A percentile compares a stretch with the other conserved stretches of the same genome.
Evolutionary conservation across 805 yeast species (phyloP).

Genomic region (Ogataea paraovalis): DNA sequence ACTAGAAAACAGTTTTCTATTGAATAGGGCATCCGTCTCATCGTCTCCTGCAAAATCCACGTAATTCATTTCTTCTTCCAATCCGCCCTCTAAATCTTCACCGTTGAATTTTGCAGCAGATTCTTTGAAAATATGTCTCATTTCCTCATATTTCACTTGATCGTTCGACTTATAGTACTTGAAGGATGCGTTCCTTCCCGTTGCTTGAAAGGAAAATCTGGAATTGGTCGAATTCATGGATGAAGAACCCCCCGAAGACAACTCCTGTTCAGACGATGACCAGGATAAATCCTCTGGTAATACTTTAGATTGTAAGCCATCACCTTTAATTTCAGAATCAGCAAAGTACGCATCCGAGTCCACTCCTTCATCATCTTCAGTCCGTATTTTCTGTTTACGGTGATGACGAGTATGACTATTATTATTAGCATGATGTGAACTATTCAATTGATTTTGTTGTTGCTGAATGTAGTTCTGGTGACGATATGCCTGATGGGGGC

Average conservation of each 20-base stretch:
- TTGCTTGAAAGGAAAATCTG: conserved; percentile 33
- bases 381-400: not conserved
- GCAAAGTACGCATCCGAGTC: conserved; percentile 1
- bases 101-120: conserved; percentile 18
- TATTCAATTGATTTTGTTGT: not conserved
- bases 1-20: conserved; percentile 33
- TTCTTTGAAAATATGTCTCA: conserved; percentile 10
- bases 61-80: conserved; percentile 31
- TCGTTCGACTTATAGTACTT: conserved; percentile 34
- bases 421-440: not conserved
- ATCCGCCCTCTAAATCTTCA: conserved; percentile 20
- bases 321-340: not conserved
- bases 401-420: not conserved
- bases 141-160: conserved; percentile 27
- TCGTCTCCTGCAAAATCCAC: conserved; percentile 31
- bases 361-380: not conserved
- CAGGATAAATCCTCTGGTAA: not conserved
- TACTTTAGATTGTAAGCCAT: not conserved
- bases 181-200: conserved; percentile 35
- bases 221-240: conserved; percentile 24
- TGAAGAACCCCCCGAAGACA: conserved; percentile 3
- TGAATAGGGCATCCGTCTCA: conserved; percentile 37
- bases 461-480: not conserved
- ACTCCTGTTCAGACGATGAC: not conserved
- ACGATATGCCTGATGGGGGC: not conserved